Evolutionary conservation across 805 yeast genomes (phyloP).

Genomic region (Teunomyces cretensis): DNA sequence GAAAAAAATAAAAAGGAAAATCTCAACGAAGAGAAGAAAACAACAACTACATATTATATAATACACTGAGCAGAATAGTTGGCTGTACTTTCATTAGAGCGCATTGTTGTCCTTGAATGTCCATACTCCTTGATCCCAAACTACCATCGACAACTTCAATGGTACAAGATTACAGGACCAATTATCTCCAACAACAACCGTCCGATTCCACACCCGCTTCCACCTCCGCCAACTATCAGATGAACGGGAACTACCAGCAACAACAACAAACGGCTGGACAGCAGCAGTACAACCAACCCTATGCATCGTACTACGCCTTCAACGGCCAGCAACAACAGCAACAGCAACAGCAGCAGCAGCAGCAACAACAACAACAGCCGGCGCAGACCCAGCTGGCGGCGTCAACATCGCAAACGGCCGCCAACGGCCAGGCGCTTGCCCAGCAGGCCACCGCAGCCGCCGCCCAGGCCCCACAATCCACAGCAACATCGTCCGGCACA

Average conservation of each 20-base stretch:
- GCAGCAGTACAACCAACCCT: slow-evolving; percentile 9
- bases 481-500: neutral
- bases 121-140: neutral
- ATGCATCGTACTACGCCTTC: slow-evolving; percentile 12
- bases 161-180: slow-evolving; percentile 3
- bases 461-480: neutral
- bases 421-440: slow-evolving; percentile 4
- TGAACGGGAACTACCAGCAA: slow-evolving; percentile 13
- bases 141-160: slow-evolving; percentile 1
- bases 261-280: slow-evolving; percentile 3
- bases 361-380: slow-evolving; percentile 8
- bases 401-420: slow-evolving; percentile 11
- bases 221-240: neutral
- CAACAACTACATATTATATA: slow-evolving; percentile 2
- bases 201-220: neutral
- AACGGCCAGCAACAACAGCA: slow-evolving; percentile 11
- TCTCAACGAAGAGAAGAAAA: slow-evolving; percentile 5
- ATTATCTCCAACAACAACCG: slow-evolving; percentile 1
- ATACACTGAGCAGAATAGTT: neutral
- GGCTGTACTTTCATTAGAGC: neutral
- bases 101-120: slow-evolving; percentile 1
- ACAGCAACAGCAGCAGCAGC: slow-evolving; percentile 12
- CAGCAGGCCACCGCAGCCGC: slow-evolving; percentile 10
- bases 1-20: slow-evolving; percentile 2
- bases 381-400: slow-evolving; percentile 2